Evolutionary conservation across 305 asterid genomes (phyloP), one percentile per base, ranked within the genome.

Genomic region (Solanum chacoense): DNA sequence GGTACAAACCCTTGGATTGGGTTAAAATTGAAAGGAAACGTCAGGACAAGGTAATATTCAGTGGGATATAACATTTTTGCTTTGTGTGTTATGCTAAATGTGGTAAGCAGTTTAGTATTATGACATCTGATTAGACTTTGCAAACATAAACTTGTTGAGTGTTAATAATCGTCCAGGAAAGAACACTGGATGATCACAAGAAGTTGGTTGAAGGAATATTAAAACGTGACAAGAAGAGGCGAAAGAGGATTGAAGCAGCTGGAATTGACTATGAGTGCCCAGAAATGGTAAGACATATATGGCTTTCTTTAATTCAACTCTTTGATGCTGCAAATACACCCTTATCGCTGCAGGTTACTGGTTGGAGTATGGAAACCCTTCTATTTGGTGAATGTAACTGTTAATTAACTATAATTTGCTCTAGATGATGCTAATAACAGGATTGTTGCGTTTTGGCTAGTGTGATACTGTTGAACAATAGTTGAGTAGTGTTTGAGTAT

Each of bases 201-300:
- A 96, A 96, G 90, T 90, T 95, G 90, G 92, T 95, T 75, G 87
- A 89, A 55, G 92, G 96, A 81, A 86, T 97, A 75, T 36, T 95
- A 91, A 95, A 91, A 90, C 91, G 96, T 88, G 98, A 96, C 87
- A 88, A 90, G 88, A 93, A 91, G 90, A 93, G 98, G 91, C 90
- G 93, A 85, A 94, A 94, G 94, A 94, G 93, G 88, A 97, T 97
- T 37, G 96, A 92, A 89, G 98, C 95, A 74, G 97, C 98, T 84
- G 99, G 99, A 38, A 95, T 97, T 85, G 96, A 94, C 36, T 97
- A 95, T 32, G 93, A 94, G 84, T 96, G 96, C 91, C 99, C 99
- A 16, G 96, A 93, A 92, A 87, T 97, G 22, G 99, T 96, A 94
- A 93, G 98, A 85, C 79, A 24, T 37, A 9, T 20, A 34, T 22